A percentile compares a stretch with the other conserved stretches of the same genome.
phyloP scores from a whole-genome alignment of 2,329 filamentous ascomycete species.

The Calycina herbarum region DNA sequence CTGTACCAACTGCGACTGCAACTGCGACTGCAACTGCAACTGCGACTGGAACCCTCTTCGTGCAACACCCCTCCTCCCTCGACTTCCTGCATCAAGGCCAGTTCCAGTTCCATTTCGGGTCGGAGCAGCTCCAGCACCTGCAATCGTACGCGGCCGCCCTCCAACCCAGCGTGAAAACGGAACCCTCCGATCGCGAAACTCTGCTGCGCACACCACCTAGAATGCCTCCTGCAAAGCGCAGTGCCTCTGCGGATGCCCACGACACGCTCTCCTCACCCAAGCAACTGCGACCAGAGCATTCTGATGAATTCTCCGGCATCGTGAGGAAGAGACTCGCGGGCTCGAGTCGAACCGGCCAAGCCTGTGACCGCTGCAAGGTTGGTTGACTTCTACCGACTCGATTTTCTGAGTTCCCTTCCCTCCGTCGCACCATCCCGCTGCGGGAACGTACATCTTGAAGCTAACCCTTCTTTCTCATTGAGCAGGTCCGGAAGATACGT shows the following conservation, averaged over 20 bases:
- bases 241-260: conserved; percentile 22
- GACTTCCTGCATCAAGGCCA: background rate
- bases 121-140: background rate
- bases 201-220: conserved; percentile 12
- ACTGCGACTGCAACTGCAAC: too few species aligned
- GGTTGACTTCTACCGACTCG: conserved; percentile 26
- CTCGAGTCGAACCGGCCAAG: conserved; percentile 72
- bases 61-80: background rate
- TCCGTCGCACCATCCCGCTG: background rate
- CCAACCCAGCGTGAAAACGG: conserved; percentile 22
- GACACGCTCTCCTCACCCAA: conserved; percentile 26
- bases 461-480: conserved; percentile 18
- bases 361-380: conserved; percentile 87
- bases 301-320: conserved; percentile 39
- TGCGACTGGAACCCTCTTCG: too few species aligned
- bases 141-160: conserved; percentile 26
- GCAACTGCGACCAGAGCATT: conserved; percentile 31
- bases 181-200: conserved; percentile 10
- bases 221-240: conserved; percentile 11
- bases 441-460: background rate
- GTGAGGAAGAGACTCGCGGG: conserved; percentile 55
- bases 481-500: conserved; percentile 78
- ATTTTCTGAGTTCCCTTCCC: background rate
- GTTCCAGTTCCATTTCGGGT: background rate
- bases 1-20: too few species aligned